Base-by-base conservation (phyloP, 805 yeast species). In the Kregervanrija delftensis region DNA sequence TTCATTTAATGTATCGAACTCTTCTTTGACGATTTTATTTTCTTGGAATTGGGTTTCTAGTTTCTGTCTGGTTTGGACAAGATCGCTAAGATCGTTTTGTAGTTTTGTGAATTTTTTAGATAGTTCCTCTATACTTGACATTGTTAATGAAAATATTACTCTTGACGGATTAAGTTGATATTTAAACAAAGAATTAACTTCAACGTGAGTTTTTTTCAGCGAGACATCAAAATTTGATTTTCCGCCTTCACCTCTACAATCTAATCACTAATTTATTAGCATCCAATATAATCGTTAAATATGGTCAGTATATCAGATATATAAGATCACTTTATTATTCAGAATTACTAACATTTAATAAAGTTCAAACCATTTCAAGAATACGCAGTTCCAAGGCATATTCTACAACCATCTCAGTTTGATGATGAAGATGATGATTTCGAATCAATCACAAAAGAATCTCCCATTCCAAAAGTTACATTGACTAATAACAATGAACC, bases 21-120 rank as follows among this genome's bases (percentile, higher is more conserved):
- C 99, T 46, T 77, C 81, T 52, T 81, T 73, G 12, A 93, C 99
- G 41, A 93, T 90, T 56, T 81, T 81, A 63, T 90, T 90, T 63
- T 93, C 99, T 64, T 93, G 99, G 55, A 72, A 77, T 66, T 93
- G 99, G 1, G 97, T 86, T 60, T 93, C 99, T 39, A 93, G 74
- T 58, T 82, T 78, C 53, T 91, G 95, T 57, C 98, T 80, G 11
- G 88, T 79, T 5, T 77, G 68, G 33, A 89, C 72, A 37, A 79
- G 68, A 42, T 78, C 83, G 39, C 70, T 67, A 9, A 60, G 48
- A 11, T 54, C 56, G 4, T 50, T 44, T 43, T 66, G 69, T 13
- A 58, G 45, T n/a, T 51, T 44, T 10, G 58, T 48, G 36, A 61
- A 56, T 8, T 48, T 44, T 43, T 54, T 55, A 1, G 60, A 51